Base-by-base conservation (phyloP, 345 rosid species). In the Tarenaya hassleriana region DNA sequence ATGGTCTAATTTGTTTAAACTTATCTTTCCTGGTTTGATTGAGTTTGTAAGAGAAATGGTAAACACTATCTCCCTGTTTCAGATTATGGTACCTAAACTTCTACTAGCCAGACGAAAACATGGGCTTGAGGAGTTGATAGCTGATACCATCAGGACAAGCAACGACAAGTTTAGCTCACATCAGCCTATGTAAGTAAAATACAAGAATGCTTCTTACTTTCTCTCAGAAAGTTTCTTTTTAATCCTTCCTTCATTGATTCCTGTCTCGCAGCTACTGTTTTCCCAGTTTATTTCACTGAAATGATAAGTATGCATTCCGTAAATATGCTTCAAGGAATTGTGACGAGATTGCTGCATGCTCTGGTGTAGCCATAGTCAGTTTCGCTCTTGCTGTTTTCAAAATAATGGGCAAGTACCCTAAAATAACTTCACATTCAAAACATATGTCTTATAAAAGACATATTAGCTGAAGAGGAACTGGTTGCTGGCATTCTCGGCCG, bases 161-260 rank as follows among this genome's bases (percentile, higher is more conserved):
- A 21, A 44, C 21, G 35, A 5, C 38, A 11, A 7, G 7, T 12
- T 47, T 14, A 43, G 44, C 38, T 46, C n/a, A n/a, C 39, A 21
- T 58, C 47, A 3, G 24, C 62, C 9, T 20, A 13, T 7, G 47
- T 38, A 58, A 58, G 54, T 58, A 16, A 55, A 47, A 14, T 44
- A 13, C 34, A 14, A 13, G 5, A 24, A 24, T 24, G 29, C n/a
- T n/a, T 24, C 2, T 5, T 7, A 44, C 10, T 31, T 49, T 34
- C 19, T 50, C 31, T 55, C 33, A 4, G 3, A 35, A n/a, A 31
- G 1, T 51, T 34, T 4, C 13, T 6, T 16, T 15, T 14, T 49
- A 4, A 15, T 16, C 33, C 53, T 50, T 50, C 24, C 11, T 7
- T 10, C 11, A 2, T 5, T 50, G 16, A 10, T 1, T 33, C 16